These are phyloP conservation scores for Hirsutella thompsonii DNA, from an alignment of 2,329 filamentous ascomycete genomes.

Conservation along the genomic window DNA sequence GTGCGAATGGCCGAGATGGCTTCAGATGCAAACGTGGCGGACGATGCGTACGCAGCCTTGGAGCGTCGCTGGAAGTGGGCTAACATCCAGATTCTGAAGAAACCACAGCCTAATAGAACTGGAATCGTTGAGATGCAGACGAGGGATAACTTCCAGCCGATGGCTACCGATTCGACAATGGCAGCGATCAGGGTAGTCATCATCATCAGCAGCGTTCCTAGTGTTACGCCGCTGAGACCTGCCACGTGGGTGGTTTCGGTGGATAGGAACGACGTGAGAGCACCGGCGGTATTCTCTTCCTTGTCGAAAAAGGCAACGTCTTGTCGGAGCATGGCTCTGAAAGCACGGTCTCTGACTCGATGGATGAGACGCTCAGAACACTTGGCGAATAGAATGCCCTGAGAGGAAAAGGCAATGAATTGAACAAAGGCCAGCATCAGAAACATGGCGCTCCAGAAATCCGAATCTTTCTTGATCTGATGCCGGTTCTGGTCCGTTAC, in stretches of 20 bases:
- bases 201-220: conserved; percentile 77
- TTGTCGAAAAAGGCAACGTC: conserved; percentile 87
- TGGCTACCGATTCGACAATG: conserved; percentile 53
- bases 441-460: conserved; percentile 86
- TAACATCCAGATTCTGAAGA: conserved; percentile 76
- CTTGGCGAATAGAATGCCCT: conserved; percentile 66
- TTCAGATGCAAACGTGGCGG: conserved; percentile 82
- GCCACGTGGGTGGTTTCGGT: conserved; percentile 83
- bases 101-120: conserved; percentile 66
- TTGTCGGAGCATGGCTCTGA: conserved; percentile 80
- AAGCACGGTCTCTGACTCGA: conserved; percentile 69
- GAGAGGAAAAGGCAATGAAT: conserved; percentile 53
- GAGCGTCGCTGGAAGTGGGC: conserved; percentile 67
- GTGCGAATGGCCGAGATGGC: conserved; percentile 90
- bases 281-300: conserved; percentile 79
- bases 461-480: conserved; percentile 53
- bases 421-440: conserved; percentile 68
- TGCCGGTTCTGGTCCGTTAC: conserved; percentile 35
- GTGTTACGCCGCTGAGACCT: conserved; percentile 74
- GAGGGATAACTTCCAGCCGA: conserved; percentile 80
- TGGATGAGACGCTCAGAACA: conserved; percentile 81
- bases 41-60: conserved; percentile 66
- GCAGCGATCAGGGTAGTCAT: conserved; percentile 67
- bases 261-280: conserved; percentile 76
- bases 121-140: conserved; percentile 73